Evolutionary conservation across 768 basidiomycete species (phyloP).

Genomic region (Hericium rajendrae): DNA sequence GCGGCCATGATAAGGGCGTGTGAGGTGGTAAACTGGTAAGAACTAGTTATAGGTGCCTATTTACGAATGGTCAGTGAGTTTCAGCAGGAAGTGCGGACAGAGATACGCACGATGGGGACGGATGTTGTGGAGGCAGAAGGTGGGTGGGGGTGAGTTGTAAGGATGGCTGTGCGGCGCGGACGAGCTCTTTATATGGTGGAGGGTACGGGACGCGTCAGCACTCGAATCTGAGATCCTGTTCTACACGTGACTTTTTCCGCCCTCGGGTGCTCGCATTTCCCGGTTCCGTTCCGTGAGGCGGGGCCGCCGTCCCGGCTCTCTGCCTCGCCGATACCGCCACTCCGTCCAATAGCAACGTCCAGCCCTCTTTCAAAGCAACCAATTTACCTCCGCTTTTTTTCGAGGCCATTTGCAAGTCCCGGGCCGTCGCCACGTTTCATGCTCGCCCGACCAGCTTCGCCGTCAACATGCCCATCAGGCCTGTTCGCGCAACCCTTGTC

Average conservation of each 20-base stretch:
- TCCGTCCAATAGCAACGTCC: too few species aligned
- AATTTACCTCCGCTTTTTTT: too few species aligned
- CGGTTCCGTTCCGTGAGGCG: too few species aligned
- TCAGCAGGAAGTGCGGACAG: neutral
- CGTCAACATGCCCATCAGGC: too few species aligned
- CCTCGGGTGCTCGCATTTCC: too few species aligned
- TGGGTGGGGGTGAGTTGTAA: neutral
- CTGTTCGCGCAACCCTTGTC: too few species aligned
- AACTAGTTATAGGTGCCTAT: neutral
- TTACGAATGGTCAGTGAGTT: neutral
- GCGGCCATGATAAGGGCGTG: constrained; percentile 44
- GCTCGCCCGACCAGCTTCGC: too few species aligned
- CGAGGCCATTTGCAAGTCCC: too few species aligned
- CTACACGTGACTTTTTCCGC: neutral
- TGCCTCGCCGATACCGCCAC: too few species aligned
- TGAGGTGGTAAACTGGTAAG: constrained; percentile 11
- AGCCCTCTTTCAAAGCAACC: too few species aligned
- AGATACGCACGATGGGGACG: neutral
- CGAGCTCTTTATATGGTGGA: constrained; percentile 12
- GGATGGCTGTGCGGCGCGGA: neutral
- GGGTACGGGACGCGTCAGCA: constrained; percentile 15
- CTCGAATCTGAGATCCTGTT: constrained; percentile 13
- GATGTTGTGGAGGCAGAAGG: neutral
- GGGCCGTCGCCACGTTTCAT: too few species aligned
- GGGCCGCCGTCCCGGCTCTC: too few species aligned